These are phyloP conservation scores for Ananas comosus DNA, from an alignment of 176 grass and related monocot genomes.

Conservation along the genomic window DNA sequence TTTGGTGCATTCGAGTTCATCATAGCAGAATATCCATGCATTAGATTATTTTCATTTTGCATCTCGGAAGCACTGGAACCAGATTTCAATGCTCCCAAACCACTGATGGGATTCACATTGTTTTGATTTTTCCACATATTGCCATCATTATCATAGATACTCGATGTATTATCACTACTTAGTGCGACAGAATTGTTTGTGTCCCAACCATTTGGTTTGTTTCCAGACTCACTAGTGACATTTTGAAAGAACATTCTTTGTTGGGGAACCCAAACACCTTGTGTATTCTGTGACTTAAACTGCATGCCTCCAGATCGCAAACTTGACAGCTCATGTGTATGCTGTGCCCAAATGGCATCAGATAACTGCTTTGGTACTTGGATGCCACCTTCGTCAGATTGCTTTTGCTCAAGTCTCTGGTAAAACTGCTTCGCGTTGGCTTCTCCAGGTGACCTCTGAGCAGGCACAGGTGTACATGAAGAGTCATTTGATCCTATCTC, in stretches of 20 bases:
- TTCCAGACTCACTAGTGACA: constrained; percentile 40
- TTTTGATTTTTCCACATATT: constrained; percentile 46
- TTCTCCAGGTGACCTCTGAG: constrained; percentile 39
- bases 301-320: constrained; percentile 24
- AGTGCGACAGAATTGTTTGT: constrained; percentile 32
- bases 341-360: constrained; percentile 45
- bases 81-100: constrained; percentile 40
- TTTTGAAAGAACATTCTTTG: constrained; percentile 43
- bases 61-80: constrained; percentile 28
- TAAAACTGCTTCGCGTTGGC: constrained; percentile 37
- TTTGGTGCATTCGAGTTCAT: constrained; percentile 31
- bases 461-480: constrained; percentile 26
- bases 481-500: constrained; percentile 28
- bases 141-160: constrained; percentile 32
- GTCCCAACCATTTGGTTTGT: constrained; percentile 70
- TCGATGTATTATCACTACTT: constrained; percentile 34
- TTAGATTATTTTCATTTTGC: constrained; percentile 28
- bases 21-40: constrained; percentile 28
- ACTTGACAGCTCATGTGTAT: constrained; percentile 45
- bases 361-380: constrained; percentile 41
- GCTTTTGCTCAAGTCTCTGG: constrained; percentile 45
- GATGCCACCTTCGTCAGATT: constrained; percentile 39
- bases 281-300: constrained; percentile 29
- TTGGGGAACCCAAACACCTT: constrained; percentile 60
- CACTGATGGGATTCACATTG: constrained; percentile 36